Evolutionary conservation across 805 yeast genomes (phyloP), one percentile per base, ranked within the genome.

Genomic region (Trichomonascus vanleenenianus): DNA sequence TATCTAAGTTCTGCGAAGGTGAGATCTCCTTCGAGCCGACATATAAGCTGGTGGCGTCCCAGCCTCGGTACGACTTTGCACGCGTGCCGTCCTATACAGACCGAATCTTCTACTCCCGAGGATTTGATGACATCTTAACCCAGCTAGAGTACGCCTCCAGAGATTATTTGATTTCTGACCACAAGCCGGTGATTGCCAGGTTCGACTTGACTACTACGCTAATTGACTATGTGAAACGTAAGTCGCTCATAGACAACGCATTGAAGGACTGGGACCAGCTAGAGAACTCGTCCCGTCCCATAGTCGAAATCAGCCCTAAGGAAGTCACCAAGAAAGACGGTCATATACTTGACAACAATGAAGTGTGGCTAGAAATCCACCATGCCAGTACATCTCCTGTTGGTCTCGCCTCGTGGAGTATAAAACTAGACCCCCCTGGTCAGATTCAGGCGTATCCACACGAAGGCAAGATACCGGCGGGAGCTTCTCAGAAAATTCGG

Each of bases 21-120:
- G 52, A 55, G 1, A 70, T 79, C 16, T 42, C 50, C 1, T 79
- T 79, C 55, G 61, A 71, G 1, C 85, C 85, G 0, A 76, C 83
- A 2, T 79, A 74, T 56, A 78, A 77, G 53, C 62, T 71, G 47
- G 56, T 52, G 46, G n/a, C 19, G 7, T 47, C 38, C 39, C 40
- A 56, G 18, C 64, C 59, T 10, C 52, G 59, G 1, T 44, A 53
- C 30, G 39, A 44, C 30, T 49, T 56, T 35, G 52, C 52, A 3
- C 62, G 83, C 40, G 59, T 64, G 5, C 83, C 85, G 0, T 74
- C 82, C 1, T 79, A 78, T 56, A 78, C 83, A 0, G 85, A 79
- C 50, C 65, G 85, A 30, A 68, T 79, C 2, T 55, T 78, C 16
- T 71, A 63, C 56, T 59, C 15, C 31, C 50, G 40, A 22, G 48